phyloP scores from a whole-genome alignment of 2,329 filamentous ascomycete genomes.

The Coniella vitis region DNA sequence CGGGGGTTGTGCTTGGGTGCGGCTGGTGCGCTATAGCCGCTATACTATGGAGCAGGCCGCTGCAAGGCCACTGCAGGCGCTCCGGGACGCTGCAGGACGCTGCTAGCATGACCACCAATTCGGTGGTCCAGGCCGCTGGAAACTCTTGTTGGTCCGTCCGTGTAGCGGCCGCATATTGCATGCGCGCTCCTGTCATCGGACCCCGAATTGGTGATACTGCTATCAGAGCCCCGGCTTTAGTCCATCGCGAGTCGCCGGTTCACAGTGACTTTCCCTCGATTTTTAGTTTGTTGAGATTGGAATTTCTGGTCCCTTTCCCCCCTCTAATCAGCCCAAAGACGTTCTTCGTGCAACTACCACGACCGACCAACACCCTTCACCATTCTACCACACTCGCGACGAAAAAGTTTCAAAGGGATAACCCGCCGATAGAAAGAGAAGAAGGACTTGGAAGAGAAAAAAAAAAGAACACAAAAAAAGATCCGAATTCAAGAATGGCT shows the following conservation, averaged over 20 bases:
- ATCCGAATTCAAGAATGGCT: slow-evolving; percentile 16
- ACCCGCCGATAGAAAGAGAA: background rate
- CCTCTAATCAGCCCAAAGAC: too few species aligned
- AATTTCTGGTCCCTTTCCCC: background rate
- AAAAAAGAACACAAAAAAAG: background rate
- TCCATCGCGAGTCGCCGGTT: background rate
- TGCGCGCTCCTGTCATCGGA: slow-evolving; percentile 10
- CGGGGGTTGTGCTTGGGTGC: background rate
- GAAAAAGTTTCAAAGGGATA: background rate
- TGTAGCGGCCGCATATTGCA: background rate
- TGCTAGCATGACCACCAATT: too few species aligned
- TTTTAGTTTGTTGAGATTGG: too few species aligned
- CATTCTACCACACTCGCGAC: background rate
- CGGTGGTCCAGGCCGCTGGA: too few species aligned
- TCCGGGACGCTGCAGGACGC: too few species aligned
- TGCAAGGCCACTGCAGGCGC: too few species aligned
- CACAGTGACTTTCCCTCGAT: background rate
- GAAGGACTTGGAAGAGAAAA: background rate
- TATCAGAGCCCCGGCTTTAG: background rate
- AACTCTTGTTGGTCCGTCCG: background rate
- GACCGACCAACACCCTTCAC: too few species aligned
- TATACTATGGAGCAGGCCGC: too few species aligned
- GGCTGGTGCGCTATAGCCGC: background rate
- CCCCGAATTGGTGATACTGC: slow-evolving; percentile 6
- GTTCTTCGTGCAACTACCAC: too few species aligned